phyloP scores from a whole-genome alignment of 2,329 filamentous ascomycete genomes.

The Aspergillus melleus region DNA sequence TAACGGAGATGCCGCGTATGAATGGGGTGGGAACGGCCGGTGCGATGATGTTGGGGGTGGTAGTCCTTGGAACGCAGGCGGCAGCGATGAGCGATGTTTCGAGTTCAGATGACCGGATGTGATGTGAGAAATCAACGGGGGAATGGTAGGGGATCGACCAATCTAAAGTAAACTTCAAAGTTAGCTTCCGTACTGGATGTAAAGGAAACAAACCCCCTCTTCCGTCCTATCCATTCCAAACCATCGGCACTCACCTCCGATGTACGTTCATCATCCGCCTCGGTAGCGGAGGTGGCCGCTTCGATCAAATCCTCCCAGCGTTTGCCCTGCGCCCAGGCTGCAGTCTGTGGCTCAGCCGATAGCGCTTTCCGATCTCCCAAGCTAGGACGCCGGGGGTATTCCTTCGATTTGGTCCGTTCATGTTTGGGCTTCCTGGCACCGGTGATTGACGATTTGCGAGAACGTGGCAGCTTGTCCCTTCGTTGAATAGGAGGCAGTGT shows the following conservation, averaged over 20 bases:
- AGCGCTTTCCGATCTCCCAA: constrained; percentile 78
- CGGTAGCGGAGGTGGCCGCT: constrained; percentile 87
- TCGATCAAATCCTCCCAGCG: constrained; percentile 97
- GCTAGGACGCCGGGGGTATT: constrained; percentile 70
- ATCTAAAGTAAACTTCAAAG: constrained; percentile 25
- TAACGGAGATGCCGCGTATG: constrained; percentile 83
- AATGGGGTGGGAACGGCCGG: constrained; percentile 46
- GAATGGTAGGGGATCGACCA: constrained; percentile 42
- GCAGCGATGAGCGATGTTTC: constrained; percentile 61
- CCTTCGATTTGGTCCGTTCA: constrained; percentile 76
- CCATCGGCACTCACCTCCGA: constrained; percentile 67
- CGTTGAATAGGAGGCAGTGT: constrained; percentile 83
- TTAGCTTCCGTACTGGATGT: constrained; percentile 40
- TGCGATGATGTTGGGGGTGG: constrained; percentile 41
- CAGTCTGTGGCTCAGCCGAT: constrained; percentile 79
- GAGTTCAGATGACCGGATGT: constrained; percentile 41
- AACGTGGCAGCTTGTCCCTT: constrained; percentile 67
- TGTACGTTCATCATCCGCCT: constrained; percentile 80
- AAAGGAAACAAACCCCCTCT: no score
- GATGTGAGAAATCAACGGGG: constrained; percentile 39
- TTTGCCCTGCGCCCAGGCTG: constrained; percentile 73
- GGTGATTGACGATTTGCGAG: constrained; percentile 82
- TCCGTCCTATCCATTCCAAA: constrained; percentile 32
- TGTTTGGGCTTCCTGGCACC: constrained; percentile 74
- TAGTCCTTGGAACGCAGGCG: constrained; percentile 56